Base-by-base conservation (phyloP, 371 early-diverging fungal species). In the Mucor circinelloides region DNA sequence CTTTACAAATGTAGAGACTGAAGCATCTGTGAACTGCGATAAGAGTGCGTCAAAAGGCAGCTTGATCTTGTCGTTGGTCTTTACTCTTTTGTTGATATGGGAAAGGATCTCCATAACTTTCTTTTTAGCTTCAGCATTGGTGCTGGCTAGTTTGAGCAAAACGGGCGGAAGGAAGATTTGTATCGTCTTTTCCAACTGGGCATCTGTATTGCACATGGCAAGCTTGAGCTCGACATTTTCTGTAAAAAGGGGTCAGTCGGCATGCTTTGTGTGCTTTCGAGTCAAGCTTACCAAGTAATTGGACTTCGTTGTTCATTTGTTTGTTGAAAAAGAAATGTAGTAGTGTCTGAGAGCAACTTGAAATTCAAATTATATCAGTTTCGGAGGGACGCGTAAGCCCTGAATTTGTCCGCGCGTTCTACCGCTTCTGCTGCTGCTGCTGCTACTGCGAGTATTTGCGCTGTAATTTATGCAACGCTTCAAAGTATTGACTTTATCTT, bases 141-240 rank as follows among this genome's bases (percentile, higher is more conserved):
- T 85, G 40, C 85, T 86, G 25, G 83, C 82, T 8, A 94, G 80
- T 63, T 94, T 95, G 56, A 90, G 71, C 10, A 96, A 78, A 0
- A 94, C 84, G 4, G 96, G 94, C 2, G 89, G 82, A 25, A 96
- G 83, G 65, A 94, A 90, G 32, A 82, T 77, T 31, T 69, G 74
- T 32, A 95, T 77, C 17, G 84, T 85, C 54, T 85, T 87, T 74
- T 93, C 91, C 64, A 96, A 76, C 63, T 93, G 89, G 5, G 85
- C 84, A 70, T 91, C 90, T 0, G 89, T 89, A 61, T 85, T 87
- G 23, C 94, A 90, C 69, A 96, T 72, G n/a, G 95, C 96, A 58
- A 96, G 86, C 38, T 91, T 86, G 31, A 96, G 74, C 79, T 94
- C 95, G 46, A 95, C 95, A 50, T 86, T 91, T 62, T 95, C 96